Evolutionary conservation across 495 filamentous ascomycete genomes (phyloP), one percentile per base, ranked within the genome.

Genomic region (Aspergillus panamensis): DNA sequence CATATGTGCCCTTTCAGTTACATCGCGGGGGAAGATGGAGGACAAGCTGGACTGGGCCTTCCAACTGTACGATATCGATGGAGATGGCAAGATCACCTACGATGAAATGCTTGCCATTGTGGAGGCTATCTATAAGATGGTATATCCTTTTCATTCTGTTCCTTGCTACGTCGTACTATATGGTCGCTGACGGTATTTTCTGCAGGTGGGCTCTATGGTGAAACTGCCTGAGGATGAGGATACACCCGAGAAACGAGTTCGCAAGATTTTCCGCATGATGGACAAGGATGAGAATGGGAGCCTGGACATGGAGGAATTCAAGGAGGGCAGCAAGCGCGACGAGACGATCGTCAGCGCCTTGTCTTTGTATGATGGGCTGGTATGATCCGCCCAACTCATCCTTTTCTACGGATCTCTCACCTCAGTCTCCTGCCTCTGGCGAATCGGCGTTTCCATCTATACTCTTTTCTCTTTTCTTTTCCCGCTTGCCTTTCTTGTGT

Each of bases 41-140:
- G 94, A 98, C 73, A 98, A 98, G 73, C 82, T 98, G 53, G 95
- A 97, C 70, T 98, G 94, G 94, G 94, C 94, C 17, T 98, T 98
- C 77, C 95, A 98, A 75, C 82, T 98, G 68, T 98, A 98, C 74
- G 94, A 98, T 75, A 98, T 98, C 66, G 94, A 98, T 69, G 93
- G 94, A 25, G 95, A 98, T 65, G 94, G 94, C 53, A 95, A 97
- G 79, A 98, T 98, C 61, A 96, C 89, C 68, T 98, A 97, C 73
- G 90, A 96, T 55, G 94, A 98, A 80, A 98, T 98, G 94, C 79
- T 98, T 62, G 86, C 88, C 66, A 98, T 98, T 68, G 94, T 98
- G 20, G 93, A 98, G 78, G 94, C 94, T 52, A 98, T 98, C 62
- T 98, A 98, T 76, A 98, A 98, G 78, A 97, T 98, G 94, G 94